These are phyloP conservation scores for Carex littledalei DNA, from an alignment of 176 grass and related monocot species.

Conservation along the genomic window DNA sequence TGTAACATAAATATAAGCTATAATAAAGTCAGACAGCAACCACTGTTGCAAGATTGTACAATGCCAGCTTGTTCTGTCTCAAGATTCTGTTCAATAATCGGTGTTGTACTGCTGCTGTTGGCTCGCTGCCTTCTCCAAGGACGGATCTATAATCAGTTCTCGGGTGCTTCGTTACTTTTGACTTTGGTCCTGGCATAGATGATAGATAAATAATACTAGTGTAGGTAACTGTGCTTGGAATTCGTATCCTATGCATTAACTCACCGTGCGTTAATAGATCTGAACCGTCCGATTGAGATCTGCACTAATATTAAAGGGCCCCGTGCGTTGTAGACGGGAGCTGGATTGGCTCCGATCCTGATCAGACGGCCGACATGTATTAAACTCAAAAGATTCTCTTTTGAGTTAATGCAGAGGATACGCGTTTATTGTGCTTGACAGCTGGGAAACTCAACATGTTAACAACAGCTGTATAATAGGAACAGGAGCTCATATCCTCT, in stretches of 20 bases:
- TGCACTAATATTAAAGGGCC: too few species aligned
- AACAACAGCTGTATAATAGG: background rate
- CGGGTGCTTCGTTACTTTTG: background rate
- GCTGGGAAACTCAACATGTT: background rate
- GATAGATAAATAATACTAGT: background rate
- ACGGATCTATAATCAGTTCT: background rate
- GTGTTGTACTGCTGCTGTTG: background rate
- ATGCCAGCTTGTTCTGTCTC: conserved; percentile 1
- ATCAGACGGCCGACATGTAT: too few species aligned
- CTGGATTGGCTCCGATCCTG: too few species aligned
- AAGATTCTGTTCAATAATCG: background rate
- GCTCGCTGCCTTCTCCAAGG: background rate
- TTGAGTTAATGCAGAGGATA: too few species aligned
- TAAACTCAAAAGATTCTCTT: too few species aligned
- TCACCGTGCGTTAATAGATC: too few species aligned
- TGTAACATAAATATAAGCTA: background rate
- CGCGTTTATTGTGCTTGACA: too few species aligned
- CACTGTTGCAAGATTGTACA: background rate
- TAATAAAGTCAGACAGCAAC: background rate
- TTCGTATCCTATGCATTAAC: too few species aligned
- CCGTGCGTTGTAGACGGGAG: too few species aligned
- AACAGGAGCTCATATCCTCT: too few species aligned
- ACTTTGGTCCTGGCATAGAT: background rate
- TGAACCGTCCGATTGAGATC: too few species aligned
- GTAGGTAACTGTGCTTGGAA: background rate